Conservation (phyloP, 1,139 yeast species). For the Scheffersomyces illinoinensis region DNA sequence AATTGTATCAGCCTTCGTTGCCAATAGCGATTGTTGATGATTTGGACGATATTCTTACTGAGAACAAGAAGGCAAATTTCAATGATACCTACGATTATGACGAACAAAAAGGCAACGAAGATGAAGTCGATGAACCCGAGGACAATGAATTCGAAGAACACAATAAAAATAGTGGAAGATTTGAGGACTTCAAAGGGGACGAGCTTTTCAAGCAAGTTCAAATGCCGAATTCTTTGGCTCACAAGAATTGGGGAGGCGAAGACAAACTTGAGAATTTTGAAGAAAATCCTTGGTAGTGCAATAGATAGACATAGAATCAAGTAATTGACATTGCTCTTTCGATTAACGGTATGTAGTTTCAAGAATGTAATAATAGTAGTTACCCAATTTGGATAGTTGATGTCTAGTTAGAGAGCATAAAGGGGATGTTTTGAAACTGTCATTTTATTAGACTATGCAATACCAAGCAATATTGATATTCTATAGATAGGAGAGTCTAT, state of each 20-base stretch:
- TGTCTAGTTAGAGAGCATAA: not conserved
- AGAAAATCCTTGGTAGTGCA: constrained; percentile 48
- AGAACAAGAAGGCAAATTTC: constrained; percentile 28
- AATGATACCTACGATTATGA: constrained; percentile 42
- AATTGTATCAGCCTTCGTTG: constrained; percentile 60
- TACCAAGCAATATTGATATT: not conserved
- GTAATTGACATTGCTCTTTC: not conserved
- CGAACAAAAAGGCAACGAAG: constrained; percentile 17
- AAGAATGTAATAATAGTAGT: not conserved
- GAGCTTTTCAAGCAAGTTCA: constrained; percentile 51
- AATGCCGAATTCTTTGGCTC: constrained; percentile 53
- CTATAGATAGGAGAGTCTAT: not conserved
- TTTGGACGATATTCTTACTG: constrained; percentile 54
- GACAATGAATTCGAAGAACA: constrained; percentile 2
- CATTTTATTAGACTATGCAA: too few relatives aligned
- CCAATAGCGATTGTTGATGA: constrained; percentile 62
- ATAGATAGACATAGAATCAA: not conserved
- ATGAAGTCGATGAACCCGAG: constrained; percentile 14
- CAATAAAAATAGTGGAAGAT: not conserved
- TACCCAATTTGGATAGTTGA: not conserved
- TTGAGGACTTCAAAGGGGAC: constrained; percentile 40
- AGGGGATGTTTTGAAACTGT: not conserved
- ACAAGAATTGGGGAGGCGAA: constrained; percentile 49
- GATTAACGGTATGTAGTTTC: not conserved
- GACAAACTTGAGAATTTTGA: constrained; percentile 25